phyloP scores from a whole-genome alignment of 257 asterid genomes.

The Phtheirospermum japonicum region DNA sequence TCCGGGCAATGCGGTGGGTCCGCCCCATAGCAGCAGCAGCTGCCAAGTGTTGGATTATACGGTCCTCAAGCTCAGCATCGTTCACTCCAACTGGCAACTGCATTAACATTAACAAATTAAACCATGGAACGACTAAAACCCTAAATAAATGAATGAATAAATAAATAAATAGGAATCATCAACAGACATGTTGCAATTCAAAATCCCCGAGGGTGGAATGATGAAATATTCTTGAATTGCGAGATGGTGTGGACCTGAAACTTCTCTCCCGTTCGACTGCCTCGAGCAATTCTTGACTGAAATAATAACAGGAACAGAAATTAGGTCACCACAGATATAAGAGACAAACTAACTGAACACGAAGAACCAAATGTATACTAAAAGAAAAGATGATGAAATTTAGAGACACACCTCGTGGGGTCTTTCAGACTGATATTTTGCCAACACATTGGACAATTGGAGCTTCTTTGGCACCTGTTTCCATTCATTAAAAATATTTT shows the following conservation, averaged over 20 bases:
- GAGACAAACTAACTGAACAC: constrained; percentile 12
- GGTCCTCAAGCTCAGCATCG: constrained; percentile 76
- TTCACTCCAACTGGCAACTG: constrained; percentile 71
- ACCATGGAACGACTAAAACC: constrained; percentile 3
- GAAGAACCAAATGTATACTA: constrained; percentile 18
- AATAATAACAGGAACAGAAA: constrained; percentile 11
- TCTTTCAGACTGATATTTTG: constrained; percentile 81
- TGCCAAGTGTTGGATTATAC: constrained; percentile 86
- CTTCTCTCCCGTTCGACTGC: constrained; percentile 77
- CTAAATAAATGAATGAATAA: neutral
- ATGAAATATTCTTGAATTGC: constrained; percentile 62
- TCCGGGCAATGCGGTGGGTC: constrained; percentile 57
- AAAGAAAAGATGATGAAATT: constrained; percentile 14
- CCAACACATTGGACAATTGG: constrained; percentile 98
- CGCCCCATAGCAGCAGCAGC: constrained; percentile 94
- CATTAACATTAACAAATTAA: constrained; percentile 20
- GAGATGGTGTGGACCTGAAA: constrained; percentile 54
- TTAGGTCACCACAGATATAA: constrained; percentile 2
- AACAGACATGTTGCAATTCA: constrained; percentile 75
- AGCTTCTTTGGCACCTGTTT: constrained; percentile 93
- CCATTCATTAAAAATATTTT: constrained; percentile 12
- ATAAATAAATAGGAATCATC: neutral
- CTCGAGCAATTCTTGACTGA: constrained; percentile 95
- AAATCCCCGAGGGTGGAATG: constrained; percentile 77
- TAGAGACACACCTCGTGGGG: constrained; percentile 52